Base-by-base conservation (phyloP, 1,284 basidiomycete species). In the Apiotrichum akiyoshidainum region DNA sequence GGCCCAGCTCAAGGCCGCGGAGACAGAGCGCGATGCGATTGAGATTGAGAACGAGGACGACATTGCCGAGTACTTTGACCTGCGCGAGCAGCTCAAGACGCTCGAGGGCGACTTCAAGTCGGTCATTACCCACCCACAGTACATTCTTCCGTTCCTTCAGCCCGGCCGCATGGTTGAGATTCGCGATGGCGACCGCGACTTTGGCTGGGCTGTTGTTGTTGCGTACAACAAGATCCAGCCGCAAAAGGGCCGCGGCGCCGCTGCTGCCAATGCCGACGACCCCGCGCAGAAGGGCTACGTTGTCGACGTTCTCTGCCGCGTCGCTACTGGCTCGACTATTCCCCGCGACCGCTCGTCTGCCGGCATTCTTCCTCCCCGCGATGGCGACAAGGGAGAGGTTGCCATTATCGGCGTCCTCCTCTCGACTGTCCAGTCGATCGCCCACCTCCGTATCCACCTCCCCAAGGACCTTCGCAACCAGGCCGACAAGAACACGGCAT, bases 181-280 rank as follows among this genome's bases (percentile, higher is more conserved):
- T 67, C 88, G 89, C 69, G 84, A 96, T 71, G 86, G 88, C 58
- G 87, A 89, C 54, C 80, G 88, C 31, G 90, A 99, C 78, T 99
- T 96, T 77, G 95, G 94, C 8, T 99, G 96, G 96, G 93, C 93
- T 50, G 85, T 90, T 37, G 86, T 98, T 45, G 85, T 97, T 67
- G 93, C 91, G 70, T 98, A 88, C 74, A 88, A 92, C 74, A 97
- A 96, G 79, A 60, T 76, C 13, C 68, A 67, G 45, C 70, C 65
- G 13, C 26, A 31, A 31, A 72, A 89, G 68, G 71, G 72, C n/a
- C 67, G 69, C 14, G 48, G 19, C 4, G 62, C 71, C 34, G 69
- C 71, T 0, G 67, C 70, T 7, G 65, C 70, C 39, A 66, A 61
- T 16, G 72, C 73, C 19, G 59, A 84, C 21, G 90, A 92, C 47